These are phyloP conservation scores for Favolaschia claudopus DNA, from an alignment of 768 basidiomycete genomes.

Conservation along the genomic window DNA sequence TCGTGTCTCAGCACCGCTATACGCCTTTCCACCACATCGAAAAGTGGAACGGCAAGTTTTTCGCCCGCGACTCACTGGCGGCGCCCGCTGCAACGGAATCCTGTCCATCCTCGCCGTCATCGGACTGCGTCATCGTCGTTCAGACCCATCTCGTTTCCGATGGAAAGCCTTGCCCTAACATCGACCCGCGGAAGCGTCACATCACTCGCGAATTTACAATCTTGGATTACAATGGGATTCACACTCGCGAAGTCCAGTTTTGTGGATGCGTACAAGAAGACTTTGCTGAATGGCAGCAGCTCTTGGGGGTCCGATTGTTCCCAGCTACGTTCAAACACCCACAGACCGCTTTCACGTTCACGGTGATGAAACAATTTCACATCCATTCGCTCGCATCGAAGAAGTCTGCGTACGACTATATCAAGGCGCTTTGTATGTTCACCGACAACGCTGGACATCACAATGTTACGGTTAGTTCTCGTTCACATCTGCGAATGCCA, in stretches of 20 bases:
- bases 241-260: background rate
- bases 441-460: slow-evolving; percentile 33
- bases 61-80: background rate
- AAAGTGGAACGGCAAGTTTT: background rate
- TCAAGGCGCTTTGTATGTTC: slow-evolving; percentile 21
- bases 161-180: background rate
- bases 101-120: background rate
- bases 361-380: slow-evolving; percentile 37
- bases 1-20: background rate
- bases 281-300: background rate
- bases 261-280: background rate
- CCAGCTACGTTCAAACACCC: slow-evolving; percentile 27
- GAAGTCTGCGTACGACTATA: slow-evolving; percentile 38
- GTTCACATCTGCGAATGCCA: background rate
- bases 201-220: too few relatives aligned
- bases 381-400: slow-evolving; percentile 40
- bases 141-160: too few relatives aligned
- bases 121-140: background rate
- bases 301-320: slow-evolving; percentile 9
- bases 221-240: background rate
- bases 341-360: slow-evolving; percentile 23
- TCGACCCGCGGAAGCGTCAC: background rate
- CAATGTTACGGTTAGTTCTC: slow-evolving; percentile 1
- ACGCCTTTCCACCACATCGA: background rate
- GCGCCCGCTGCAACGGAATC: background rate